phyloP scores from a whole-genome alignment of 1,139 yeast species.

The Yamadazyma dushanensis region DNA sequence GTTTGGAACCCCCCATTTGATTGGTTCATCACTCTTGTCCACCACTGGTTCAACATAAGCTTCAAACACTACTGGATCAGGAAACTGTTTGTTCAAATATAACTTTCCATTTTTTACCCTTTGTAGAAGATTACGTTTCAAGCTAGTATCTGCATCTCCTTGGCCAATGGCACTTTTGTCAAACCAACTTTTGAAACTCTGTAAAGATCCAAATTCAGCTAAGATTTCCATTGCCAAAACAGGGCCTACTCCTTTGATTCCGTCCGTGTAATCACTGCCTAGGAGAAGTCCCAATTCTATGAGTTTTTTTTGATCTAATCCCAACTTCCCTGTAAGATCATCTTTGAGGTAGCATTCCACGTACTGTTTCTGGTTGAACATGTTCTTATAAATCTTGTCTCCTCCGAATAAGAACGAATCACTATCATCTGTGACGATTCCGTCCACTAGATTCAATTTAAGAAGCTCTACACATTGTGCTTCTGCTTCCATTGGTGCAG shows the following conservation, averaged over 20 bases:
- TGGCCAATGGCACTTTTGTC: slow-evolving; percentile 27
- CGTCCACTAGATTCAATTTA: slow-evolving; percentile 75
- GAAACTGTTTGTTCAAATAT: slow-evolving; percentile 64
- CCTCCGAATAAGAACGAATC: slow-evolving; percentile 97
- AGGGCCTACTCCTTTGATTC: slow-evolving; percentile 89
- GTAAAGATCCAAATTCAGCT: slow-evolving; percentile 69
- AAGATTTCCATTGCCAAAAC: slow-evolving; percentile 90
- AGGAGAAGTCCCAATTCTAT: slow-evolving; percentile 78
- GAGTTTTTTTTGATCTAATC: slow-evolving; percentile 60
- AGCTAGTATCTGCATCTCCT: slow-evolving; percentile 23
- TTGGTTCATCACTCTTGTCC: slow-evolving; percentile 72
- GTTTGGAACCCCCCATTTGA: slow-evolving; percentile 91
- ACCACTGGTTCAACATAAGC: slow-evolving; percentile 84
- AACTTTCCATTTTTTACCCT: slow-evolving; percentile 61
- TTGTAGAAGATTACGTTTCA: slow-evolving; percentile 51
- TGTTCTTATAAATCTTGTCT: slow-evolving; percentile 76
- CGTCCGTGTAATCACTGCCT: slow-evolving; percentile 95
- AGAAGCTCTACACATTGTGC: slow-evolving; percentile 91
- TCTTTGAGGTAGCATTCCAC: slow-evolving; percentile 78
- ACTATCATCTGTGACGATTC: slow-evolving; percentile 95
- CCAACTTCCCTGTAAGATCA: slow-evolving; percentile 64
- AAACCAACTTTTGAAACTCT: slow-evolving; percentile 40
- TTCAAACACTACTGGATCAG: slow-evolving; percentile 63
- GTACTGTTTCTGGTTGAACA: slow-evolving; percentile 91
- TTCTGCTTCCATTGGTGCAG: slow-evolving; percentile 98